Conservation (phyloP, 2,329 filamentous ascomycete species). For the Pseudogymnoascus sp. region DNA sequence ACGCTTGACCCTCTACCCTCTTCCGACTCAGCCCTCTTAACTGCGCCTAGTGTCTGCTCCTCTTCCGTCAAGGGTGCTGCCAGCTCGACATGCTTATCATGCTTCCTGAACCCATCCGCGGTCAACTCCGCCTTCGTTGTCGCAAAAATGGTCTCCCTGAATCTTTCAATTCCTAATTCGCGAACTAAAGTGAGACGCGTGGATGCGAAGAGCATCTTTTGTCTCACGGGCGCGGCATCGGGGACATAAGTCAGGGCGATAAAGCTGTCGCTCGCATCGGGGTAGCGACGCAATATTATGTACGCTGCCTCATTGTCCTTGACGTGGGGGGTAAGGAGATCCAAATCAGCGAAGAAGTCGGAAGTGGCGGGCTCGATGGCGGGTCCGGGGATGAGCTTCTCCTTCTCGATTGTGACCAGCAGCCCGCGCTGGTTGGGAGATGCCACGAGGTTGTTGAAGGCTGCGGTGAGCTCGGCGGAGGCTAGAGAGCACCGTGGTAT, state of each 20-base stretch:
- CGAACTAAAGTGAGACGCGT: constrained; percentile 68
- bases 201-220: constrained; percentile 80
- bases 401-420: constrained; percentile 61
- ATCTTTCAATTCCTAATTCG: constrained; percentile 72
- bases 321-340: constrained; percentile 55
- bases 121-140: constrained; percentile 65
- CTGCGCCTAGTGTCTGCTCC: constrained; percentile 62
- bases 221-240: constrained; percentile 68
- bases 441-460: constrained; percentile 64
- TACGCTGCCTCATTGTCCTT: constrained; percentile 63
- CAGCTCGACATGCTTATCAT: constrained; percentile 58
- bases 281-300: constrained; percentile 64
- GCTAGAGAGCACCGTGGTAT: constrained; percentile 39
- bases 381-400: constrained; percentile 56
- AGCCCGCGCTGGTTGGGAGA: constrained; percentile 59
- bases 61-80: constrained; percentile 72
- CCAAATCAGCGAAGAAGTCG: constrained; percentile 58
- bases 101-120: constrained; percentile 60
- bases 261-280: constrained; percentile 45
- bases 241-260: constrained; percentile 73
- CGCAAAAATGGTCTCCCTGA: constrained; percentile 67
- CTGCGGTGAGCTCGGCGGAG: constrained; percentile 66
- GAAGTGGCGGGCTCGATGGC: constrained; percentile 46
- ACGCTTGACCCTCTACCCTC: constrained; percentile 60
- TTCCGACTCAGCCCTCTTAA: constrained; percentile 68